Base-by-base conservation (phyloP, 805 yeast species). In the Zygoascus bituminiphila region DNA sequence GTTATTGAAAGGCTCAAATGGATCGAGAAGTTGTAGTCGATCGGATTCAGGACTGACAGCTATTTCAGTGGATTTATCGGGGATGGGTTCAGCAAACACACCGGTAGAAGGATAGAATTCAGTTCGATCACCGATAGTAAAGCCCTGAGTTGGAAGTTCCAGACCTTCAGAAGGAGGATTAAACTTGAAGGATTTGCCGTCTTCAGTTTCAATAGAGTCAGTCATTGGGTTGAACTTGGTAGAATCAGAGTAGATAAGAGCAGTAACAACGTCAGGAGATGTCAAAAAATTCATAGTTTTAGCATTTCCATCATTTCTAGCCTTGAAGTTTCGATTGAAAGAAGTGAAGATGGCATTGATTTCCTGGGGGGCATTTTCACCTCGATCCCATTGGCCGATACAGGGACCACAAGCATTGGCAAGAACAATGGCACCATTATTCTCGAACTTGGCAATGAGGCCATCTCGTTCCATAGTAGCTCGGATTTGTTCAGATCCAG, bases 321-420 rank as follows among this genome's bases (percentile, higher is more conserved):
- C 87, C 68, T 93, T 83, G 78, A 91, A 91, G 71, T 91, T 91
- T 77, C 98, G 84, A 80, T 91, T 91, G 78, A 89, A 91, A 10
- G 97, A 89, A 5, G 98, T 88, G 70, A 91, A 89, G 58, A 91
- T 93, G 47, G 98, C 86, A 69, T 88, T 89, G 60, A 82, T 88
- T 46, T 75, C 56, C 37, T 54, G 45, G 21, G 85, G 77, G 64
- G 86, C 95, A 56, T 77, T 75, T 46, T 65, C 63, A 49, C 65
- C 70, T 74, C 98, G 84, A 67, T 93, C 96, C 98, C 98, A 91
- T 75, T 91, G 98, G 51, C 98, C 98, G 65, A 91, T 91, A 75
- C 98, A 91, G 62, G 98, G 98, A 58, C 98, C 98, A 77, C 98
- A 91, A 19, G 98, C 98, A 67, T 91, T 91, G 47, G 98, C 96